phyloP scores from a whole-genome alignment of 768 basidiomycete species.

The Phanerodontia chrysosporium region DNA sequence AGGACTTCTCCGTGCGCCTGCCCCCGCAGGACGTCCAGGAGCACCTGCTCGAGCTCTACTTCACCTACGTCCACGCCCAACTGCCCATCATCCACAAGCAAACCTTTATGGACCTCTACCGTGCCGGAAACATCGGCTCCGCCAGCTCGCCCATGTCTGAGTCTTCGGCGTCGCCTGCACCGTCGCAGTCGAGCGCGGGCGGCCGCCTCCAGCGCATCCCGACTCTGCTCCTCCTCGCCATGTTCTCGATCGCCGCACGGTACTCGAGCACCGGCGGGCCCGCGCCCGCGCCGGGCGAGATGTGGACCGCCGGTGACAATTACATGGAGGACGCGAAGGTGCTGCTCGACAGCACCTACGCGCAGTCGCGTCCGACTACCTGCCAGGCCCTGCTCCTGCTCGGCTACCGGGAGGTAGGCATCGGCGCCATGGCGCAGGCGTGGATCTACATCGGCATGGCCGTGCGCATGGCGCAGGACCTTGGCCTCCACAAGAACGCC shows the following conservation, averaged over 20 bases:
- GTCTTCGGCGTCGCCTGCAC: conserved; percentile 20
- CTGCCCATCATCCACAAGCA: conserved; percentile 76
- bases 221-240: conserved; percentile 69
- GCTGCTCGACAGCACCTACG: conserved; percentile 62
- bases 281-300: conserved; percentile 45
- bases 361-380: conserved; percentile 68
- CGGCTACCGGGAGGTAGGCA: conserved; percentile 82
- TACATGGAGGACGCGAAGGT: conserved; percentile 66
- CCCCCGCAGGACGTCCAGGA: conserved; percentile 60
- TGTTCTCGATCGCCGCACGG: conserved; percentile 80
- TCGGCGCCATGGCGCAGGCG: conserved; percentile 84
- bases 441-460: conserved; percentile 89
- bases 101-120: conserved; percentile 59
- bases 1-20: conserved; percentile 39
- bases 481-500: conserved; percentile 78
- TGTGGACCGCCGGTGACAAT: conserved; percentile 80
- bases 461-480: conserved; percentile 88
- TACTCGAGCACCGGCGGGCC: conserved; percentile 37
- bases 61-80: conserved; percentile 73
- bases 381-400: conserved; percentile 78
- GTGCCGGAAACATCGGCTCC: conserved; percentile 3
- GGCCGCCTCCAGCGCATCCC: conserved; percentile 48
- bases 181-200: conserved; percentile 31
- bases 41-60: conserved; percentile 72
- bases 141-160: conserved; percentile 30